Base-by-base conservation (phyloP, 495 filamentous ascomycete genomes). In the Pyronema omphalodes region DNA sequence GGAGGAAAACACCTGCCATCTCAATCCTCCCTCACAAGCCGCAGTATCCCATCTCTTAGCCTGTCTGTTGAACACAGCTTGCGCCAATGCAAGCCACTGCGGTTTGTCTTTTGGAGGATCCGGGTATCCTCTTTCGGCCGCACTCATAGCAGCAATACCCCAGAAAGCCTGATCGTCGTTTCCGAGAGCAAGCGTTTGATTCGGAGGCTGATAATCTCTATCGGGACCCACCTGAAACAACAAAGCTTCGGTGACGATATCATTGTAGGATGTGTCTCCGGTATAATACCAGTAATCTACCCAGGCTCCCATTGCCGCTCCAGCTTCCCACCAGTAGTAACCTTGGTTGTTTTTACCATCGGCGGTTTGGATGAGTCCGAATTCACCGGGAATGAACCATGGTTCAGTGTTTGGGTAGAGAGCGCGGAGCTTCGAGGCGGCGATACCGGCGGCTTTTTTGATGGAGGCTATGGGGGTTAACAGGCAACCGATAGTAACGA, bases 101-200 rank as follows among this genome's bases (percentile, higher is more conserved):
- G 75, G 80, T 58, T 77, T 59, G 53, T 76, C 73, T 0, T 49
- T 19, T 15, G 75, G 61, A 1, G 78, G 74, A 54, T 84, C 73
- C 4, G 84, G 82, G 57, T 81, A 87, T 57, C 78, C 78, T 46
- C 80, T 68, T 63, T 93, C 86, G 11, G 80, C 77, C 0, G 84
- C 86, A 6, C 81, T 71, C 53, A 93, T 77, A 49, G 82, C 76
- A 19, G 81, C 72, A 35, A 89, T 72, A 2, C 73, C 81, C 86
- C 86, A 93, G 63, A 88, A 88, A 12, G 81, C 80, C 65, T 88
- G 84, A 62, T 93, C 86, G 62, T 91, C 86, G 59, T 93, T 93
- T 37, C 86, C 86, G 56, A 86, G 76, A 0, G 82, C 82, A 51
- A 77, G 73, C 17, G 80, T 83, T 55, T 84, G 82, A 66, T 93